Evolutionary conservation across 2,329 filamentous ascomycete species (phyloP), one percentile per base, ranked within the genome.

Genomic region (Exophiala viscosa): DNA sequence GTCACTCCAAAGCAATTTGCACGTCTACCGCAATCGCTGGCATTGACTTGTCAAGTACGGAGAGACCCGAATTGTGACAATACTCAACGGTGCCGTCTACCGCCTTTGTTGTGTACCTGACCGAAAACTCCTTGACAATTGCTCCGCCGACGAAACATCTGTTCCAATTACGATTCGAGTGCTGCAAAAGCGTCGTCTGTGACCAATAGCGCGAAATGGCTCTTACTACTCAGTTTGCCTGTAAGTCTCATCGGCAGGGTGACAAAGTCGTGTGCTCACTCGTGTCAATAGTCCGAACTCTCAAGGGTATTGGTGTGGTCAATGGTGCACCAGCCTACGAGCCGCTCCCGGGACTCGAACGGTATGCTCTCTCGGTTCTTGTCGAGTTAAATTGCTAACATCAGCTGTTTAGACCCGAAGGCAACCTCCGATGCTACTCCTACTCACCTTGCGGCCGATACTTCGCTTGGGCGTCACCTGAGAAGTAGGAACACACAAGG

Each of bases 371-470:
- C 23, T 15, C 14, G 4, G 18, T 44, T 13, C 13, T 32, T 58
- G 40, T 43, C 17, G 18, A 17, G 45, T 34, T 35, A 20, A 10
- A 7, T 49, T 50, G 20, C 40, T 52, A 47, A 54, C 47, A 42
- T 14, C 48, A 35, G 35, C 39, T 8, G 45, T 55, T 70, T 65
- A 90, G 87, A 75, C 91, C 92, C 57, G 88, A 96, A 79, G 92
- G 91, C 69, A 96, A 92, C 76, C 82, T 95, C 67, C 87, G 93
- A 72, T 97, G 90, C 77, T 95, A 88, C 79, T 84, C 84, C 66
- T 99, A 99, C 78, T 97, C 93, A 59, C 88, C 90, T 54, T 95
- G 93, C 73, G 92, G 93, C 70, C 88, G 88, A 69, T 99, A 91
- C 78, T 95, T 96, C 74, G 91, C 90, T 60, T 99, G 89, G 87